Evolutionary conservation across 2,329 filamentous ascomycete species (phyloP), one percentile per base, ranked within the genome.

Genomic region (Neonectria hederae): DNA sequence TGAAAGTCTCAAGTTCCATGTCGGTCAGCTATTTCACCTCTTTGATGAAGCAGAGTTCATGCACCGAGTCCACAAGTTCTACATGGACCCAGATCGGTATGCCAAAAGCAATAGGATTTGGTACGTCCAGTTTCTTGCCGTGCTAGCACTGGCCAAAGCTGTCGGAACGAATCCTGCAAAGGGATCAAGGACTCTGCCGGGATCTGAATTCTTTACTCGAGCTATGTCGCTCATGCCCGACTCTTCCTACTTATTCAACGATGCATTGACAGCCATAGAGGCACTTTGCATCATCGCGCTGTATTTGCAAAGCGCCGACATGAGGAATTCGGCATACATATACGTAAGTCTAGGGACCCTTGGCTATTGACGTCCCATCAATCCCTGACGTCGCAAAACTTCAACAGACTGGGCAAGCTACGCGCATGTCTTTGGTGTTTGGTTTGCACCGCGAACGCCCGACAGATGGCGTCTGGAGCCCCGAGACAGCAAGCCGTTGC

Each of bases 221-320:
- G 60, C 60, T 19, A 63, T 63, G 60, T 58, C 60, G 11, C 60
- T 63, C 30, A 63, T 63, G 60, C 60, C 60, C 2, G 60, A 63
- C 22, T 63, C 60, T 9, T 63, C 60, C 9, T 63, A 63, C 8
- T 17, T 63, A 9, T 63, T 63, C 9, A 63, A 63, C 13, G 60
- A 63, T 7, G 60, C 60, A 5, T 42, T 63, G 54, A 63, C 60
- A 19, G 54, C 60, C 0, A 63, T 63, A 14, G 60, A 63, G 30
- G 53, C 55, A n/a, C 48, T 63, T 9, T 63, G 60, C 22, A 51
- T 58, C 2, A 53, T 63, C 38, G 60, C 60, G 5, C 24, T 63
- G 19, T 63, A 63, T 17, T 21, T 63, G 6, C 60, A 63, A 22
- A 63, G 60, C 30, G 60, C 60, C n/a, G 60, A 63, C 10, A 63